Evolutionary conservation across 1,284 basidiomycete species (phyloP), one percentile per base, ranked within the genome.

Genomic region (Pseudozyma sp.): DNA sequence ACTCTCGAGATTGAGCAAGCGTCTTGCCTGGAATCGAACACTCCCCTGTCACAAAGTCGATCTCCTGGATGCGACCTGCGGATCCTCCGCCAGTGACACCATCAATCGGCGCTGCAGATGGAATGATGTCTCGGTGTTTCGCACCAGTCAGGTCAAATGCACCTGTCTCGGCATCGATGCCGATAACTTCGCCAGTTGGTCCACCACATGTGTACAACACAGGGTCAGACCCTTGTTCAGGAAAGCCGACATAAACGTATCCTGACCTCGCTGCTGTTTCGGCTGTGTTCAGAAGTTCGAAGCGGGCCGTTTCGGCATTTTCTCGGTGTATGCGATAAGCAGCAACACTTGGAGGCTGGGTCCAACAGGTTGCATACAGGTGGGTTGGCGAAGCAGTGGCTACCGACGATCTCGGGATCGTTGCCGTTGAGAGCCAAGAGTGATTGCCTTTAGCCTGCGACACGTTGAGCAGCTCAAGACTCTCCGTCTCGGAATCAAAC

Each of bases 141-240:
- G 49, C 14, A 0, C 72, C 72, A 13, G 43, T 36, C 40, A 71
- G 34, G 35, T 76, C 64, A 35, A 86, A 82, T 0, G 61, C 79
- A 8, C 85, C 85, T 0, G 79, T 79, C 13, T 67, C 53, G 0
- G 50, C 47, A 56, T 85, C 80, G 21, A 86, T 52, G 0, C 71
- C 70, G 43, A 86, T 79, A 0, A 85, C 83, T 62, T 86, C 86
- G 14, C 85, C 86, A 14, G 85, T 83, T 1, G 86, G 83, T 21
- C 86, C 86, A 36, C 86, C 85, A 1, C 85, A 85, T 1, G 84
- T 85, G 61, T 86, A 86, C n/a, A 84, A 78, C n/a, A 82, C 82
- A 48, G 79, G 79, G 40, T 59, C 49, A 34, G 77, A n/a, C 6
- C 36, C 52, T 7, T 60, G 38, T 1, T 44, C 44, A 18, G 67